Evolutionary conservation across 164 flowering plant species (phyloP), one percentile per base, ranked within the genome.

Genomic region (Magnolia officinalis): DNA sequence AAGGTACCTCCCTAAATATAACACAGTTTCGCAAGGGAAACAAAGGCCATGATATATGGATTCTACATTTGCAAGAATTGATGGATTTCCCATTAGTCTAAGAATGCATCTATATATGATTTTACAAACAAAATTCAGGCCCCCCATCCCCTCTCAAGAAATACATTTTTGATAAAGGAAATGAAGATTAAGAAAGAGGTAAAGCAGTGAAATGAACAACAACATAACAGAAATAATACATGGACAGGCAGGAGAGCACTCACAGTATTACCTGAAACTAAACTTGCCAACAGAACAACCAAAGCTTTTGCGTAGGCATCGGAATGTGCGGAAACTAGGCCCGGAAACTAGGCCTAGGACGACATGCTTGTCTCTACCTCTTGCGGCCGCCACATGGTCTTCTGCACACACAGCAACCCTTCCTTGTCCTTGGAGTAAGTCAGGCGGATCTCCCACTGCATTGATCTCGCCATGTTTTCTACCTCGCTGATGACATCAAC

Each of bases 361-460:
- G 16, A 18, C 52, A 70, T 26, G 64, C 50, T 50, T 74, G 52
- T 75, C 50, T 74, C 76, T 16, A 61, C 63, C 83, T 93, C 94
- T 21, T 21, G 75, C 4, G 98, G 98, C 8, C 98, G 91, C 98
- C 98, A 95, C 85, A 85, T 77, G 59, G 89, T 87, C 81, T 95
- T 95, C 80, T 90, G 86, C 51, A 87, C 90, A 72, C 91, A 91
- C 1, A 95, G 82, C 76, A 95, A 78, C 50, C 93, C 96, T 68
- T 92, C 98, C 45, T 85, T 88, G 72, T 88, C 86, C 83, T 91
- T 91, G 5, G 93, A 88, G 84, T 85, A 92, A 3, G 91, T 89
- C 85, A 93, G 67, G 3, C 92, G 89, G 20, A 95, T 83, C 79
- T 95, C 92, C 98, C 98, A 95, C 2, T 91, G 84, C 88, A 92